Conservation (phyloP, 208 protist species). For the Herpetomonas samuelpessoai region DNA sequence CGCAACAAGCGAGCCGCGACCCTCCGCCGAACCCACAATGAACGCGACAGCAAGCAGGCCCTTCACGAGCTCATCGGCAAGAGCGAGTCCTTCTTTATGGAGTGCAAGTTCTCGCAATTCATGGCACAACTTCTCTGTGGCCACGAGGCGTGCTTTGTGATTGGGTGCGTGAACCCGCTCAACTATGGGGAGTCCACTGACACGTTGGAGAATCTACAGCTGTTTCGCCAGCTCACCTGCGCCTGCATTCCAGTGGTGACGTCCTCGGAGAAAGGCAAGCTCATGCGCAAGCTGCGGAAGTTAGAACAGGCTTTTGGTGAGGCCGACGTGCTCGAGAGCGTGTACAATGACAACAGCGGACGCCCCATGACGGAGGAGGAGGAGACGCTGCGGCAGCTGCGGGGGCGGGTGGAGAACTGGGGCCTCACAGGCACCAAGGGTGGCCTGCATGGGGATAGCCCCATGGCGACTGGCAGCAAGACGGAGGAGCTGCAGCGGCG, state of each 20-base stretch:
- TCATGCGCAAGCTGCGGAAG: constrained; percentile 58
- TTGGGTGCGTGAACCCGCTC: constrained; percentile 76
- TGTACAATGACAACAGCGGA: constrained; percentile 53
- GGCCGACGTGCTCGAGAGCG: constrained; percentile 39
- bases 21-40: neutral
- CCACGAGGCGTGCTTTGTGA: constrained; percentile 81
- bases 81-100: constrained; percentile 91
- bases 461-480: neutral
- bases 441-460: neutral
- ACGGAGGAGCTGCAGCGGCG: constrained; percentile 7
- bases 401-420: constrained; percentile 43
- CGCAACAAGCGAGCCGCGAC: constrained; percentile 38
- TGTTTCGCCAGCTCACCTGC: constrained; percentile 63
- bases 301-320: constrained; percentile 60
- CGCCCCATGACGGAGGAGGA: constrained; percentile 84
- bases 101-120: constrained; percentile 87
- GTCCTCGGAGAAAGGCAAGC: constrained; percentile 67
- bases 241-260: constrained; percentile 57
- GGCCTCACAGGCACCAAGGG: neutral
- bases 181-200: constrained; percentile 77
- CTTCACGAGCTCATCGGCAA: constrained; percentile 69
- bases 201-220: constrained; percentile 85
- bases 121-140: constrained; percentile 88
- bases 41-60: constrained; percentile 37
- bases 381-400: constrained; percentile 65